Base-by-base conservation (phyloP, 805 yeast species). In the Spathaspora passalidarum region DNA sequence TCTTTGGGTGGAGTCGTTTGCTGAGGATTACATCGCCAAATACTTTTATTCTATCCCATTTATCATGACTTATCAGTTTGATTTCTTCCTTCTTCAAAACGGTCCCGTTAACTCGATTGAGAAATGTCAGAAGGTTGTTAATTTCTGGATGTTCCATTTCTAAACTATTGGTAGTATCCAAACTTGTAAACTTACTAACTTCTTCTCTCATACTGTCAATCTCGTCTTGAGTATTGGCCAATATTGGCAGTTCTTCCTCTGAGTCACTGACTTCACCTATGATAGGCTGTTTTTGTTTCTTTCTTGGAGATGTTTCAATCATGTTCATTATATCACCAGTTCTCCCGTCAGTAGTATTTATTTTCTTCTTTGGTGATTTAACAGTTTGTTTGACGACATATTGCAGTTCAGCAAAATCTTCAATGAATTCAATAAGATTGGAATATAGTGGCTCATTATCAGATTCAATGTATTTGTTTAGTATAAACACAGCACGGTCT, bases 21-120 rank as follows among this genome's bases (percentile, higher is more conserved):
- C 61, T 51, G 5, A 69, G 42, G 4, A 66, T 43, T 11, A 49
- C 47, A 19, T 72, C 74, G 44, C 63, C 74, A 55, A 65, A 68
- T 2, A 69, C 19, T 39, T 25, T n/a, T n/a, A n/a, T n/a, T n/a
- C n/a, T n/a, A n/a, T n/a, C n/a, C n/a, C 44, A 26, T n/a, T 37
- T 23, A 26, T 32, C 36, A n/a, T n/a, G n/a, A n/a, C n/a, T n/a
- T n/a, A n/a, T n/a, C n/a, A n/a, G 29, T 11, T 4, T 7, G 9
- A 7, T 10, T 25, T 25, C 29, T 5, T 4, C 29, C 3, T 11
- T 25, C 13, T 11, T 11, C 13, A n/a, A 5, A 3, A n/a, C 9
- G 4, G 29, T 25, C 3, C 29, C 29, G 13, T 11, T 25, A 7
- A 25, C 29, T 25, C 13, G 9, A 25, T 25, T 25, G 13, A 25